Percentiles rank a stretch among this genome's conserved stretches.
Evolutionary conservation across 2,329 filamentous ascomycete species (phyloP).

Genomic region (Colletotrichum sp.): DNA sequence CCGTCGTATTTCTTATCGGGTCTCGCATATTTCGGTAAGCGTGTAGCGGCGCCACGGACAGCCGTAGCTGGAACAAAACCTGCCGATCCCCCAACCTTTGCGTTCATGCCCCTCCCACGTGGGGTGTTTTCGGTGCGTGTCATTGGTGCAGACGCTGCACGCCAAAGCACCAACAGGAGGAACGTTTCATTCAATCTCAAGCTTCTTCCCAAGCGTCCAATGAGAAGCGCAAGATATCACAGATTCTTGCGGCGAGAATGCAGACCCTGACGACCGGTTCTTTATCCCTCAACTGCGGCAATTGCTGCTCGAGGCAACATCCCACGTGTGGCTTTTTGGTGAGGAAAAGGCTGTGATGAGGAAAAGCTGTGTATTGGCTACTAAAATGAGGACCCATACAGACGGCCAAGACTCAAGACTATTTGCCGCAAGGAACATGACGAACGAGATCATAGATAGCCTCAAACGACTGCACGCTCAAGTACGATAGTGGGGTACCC

Average conservation of each 20-base stretch:
- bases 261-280: neutral
- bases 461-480: neutral
- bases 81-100: neutral
- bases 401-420: neutral
- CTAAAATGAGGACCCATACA: neutral
- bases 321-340: neutral
- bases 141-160: neutral
- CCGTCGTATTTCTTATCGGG: neutral
- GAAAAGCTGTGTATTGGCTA: too few species aligned
- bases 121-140: neutral
- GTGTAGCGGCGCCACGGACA: neutral
- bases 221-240: neutral
- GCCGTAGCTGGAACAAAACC: neutral
- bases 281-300: neutral
- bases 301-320: neutral
- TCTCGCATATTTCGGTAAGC: neutral
- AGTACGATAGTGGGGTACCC: neutral
- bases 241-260: neutral
- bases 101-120: slow-evolving; percentile 3
- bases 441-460: neutral
- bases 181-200: slow-evolving; percentile 6
- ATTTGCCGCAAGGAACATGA: neutral
- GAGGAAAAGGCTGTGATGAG: neutral
- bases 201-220: neutral
- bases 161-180: neutral